These are phyloP conservation scores for Mycena leptocephala DNA, from an alignment of 768 basidiomycete species.

Conservation along the genomic window DNA sequence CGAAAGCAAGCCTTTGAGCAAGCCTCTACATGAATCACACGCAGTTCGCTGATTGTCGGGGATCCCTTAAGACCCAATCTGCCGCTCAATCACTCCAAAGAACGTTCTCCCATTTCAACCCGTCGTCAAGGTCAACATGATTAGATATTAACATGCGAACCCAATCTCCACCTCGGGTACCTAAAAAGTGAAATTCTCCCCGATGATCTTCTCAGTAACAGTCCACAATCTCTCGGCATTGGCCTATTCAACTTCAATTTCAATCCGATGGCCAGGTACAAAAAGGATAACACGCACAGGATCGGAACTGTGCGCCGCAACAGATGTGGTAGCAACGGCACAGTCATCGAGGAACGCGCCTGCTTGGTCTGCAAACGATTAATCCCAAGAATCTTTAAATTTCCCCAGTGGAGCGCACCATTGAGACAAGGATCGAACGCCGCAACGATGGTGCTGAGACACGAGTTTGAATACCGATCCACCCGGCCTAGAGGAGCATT, in stretches of 20 bases:
- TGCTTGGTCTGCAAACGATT: background rate
- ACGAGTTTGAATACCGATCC: background rate
- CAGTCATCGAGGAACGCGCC: constrained; percentile 14
- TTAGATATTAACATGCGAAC: no score
- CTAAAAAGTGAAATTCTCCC: constrained; percentile 9
- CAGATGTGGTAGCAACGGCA: background rate
- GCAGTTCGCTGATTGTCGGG: no score
- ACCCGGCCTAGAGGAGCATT: background rate
- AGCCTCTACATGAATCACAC: no score
- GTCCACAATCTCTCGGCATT: constrained; percentile 15
- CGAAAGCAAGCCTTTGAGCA: no score
- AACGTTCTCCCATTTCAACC: no score
- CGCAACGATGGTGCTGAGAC: constrained; percentile 3
- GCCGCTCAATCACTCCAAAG: no score
- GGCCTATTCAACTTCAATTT: background rate
- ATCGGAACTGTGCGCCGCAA: constrained; percentile 11
- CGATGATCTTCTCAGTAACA: constrained; percentile 19
- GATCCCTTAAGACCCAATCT: no score
- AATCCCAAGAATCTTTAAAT: no score
- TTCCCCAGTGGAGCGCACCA: background rate
- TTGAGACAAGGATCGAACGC: constrained; percentile 21
- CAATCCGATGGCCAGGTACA: background rate
- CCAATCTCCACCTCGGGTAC: no score
- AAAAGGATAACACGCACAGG: background rate
- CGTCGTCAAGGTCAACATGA: no score